Conservation (phyloP, 2,329 filamentous ascomycete genomes). For the Lachnellula cervina region DNA sequence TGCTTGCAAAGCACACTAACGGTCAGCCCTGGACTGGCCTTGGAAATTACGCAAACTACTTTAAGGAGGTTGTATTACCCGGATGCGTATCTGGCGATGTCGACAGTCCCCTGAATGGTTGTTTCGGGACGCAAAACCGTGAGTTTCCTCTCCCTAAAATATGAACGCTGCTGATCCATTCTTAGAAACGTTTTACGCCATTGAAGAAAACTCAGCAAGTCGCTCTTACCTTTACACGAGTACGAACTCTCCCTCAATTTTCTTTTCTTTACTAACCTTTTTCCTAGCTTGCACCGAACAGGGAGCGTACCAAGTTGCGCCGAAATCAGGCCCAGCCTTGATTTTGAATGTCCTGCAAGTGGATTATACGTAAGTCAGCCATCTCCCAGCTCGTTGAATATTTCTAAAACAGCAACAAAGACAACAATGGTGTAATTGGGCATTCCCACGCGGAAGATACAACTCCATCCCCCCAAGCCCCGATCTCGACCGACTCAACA, state of each 20-base stretch:
- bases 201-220: conserved; percentile 35
- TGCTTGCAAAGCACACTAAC: conserved; percentile 43
- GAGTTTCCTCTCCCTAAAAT: background rate
- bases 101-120: conserved; percentile 35
- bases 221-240: conserved; percentile 47
- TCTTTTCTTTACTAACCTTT: background rate
- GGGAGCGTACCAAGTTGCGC: conserved; percentile 46
- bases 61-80: conserved; percentile 42
- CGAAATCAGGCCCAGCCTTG: conserved; percentile 39
- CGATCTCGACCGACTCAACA: conserved; percentile 38
- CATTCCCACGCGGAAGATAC: conserved; percentile 43
- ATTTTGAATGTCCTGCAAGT: conserved; percentile 44
- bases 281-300: conserved; percentile 39
- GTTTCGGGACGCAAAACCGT: conserved; percentile 38
- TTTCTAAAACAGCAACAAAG: conserved; percentile 1
- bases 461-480: conserved; percentile 42
- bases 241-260: conserved; percentile 2
- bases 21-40: conserved; percentile 46
- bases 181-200: conserved; percentile 40
- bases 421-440: conserved; percentile 48
- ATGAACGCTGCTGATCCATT: background rate
- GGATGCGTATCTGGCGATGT: conserved; percentile 38
- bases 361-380: conserved; percentile 43
- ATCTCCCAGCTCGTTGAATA: background rate
- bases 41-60: conserved; percentile 48